Evolutionary conservation across 345 rosid genomes (phyloP).

Genomic region (Luvunga scandens): DNA sequence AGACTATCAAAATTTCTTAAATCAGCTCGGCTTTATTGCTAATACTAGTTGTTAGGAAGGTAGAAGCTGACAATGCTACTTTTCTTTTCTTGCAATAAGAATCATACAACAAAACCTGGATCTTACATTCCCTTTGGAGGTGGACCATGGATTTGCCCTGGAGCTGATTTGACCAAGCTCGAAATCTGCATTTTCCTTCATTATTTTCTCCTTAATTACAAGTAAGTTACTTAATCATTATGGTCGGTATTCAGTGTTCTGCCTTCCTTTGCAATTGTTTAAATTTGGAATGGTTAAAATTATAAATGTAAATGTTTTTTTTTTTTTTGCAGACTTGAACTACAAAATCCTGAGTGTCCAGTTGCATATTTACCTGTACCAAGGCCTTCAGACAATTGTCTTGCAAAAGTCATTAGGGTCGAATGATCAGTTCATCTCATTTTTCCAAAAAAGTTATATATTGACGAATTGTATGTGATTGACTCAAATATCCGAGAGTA

Average conservation of each 20-base stretch:
- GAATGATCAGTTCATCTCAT: neutral
- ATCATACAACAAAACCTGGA: neutral
- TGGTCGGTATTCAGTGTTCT: neutral
- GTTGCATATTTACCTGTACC: neutral
- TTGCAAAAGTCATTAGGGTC: neutral
- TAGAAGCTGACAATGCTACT: neutral
- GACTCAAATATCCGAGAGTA: neutral
- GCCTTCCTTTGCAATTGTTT: neutral
- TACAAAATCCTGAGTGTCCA: neutral
- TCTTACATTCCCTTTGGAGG: neutral
- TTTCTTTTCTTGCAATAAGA: neutral
- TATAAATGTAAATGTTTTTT: too few relatives aligned
- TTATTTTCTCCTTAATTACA: neutral
- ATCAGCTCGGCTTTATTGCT: neutral
- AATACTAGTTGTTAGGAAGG: neutral
- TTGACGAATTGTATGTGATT: neutral
- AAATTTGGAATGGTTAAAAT: neutral
- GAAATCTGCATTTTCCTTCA: conserved; percentile 4
- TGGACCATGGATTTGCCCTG: neutral
- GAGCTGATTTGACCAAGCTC: conserved; percentile 6
- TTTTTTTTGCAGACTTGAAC: neutral
- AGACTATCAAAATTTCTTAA: too few relatives aligned
- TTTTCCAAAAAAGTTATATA: neutral
- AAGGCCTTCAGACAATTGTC: neutral
- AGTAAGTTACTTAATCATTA: neutral